Evolutionary conservation across 352 stramenopile genomes (phyloP), one percentile per base, ranked within the genome.

Genomic region (Phytopythium sindhum): DNA sequence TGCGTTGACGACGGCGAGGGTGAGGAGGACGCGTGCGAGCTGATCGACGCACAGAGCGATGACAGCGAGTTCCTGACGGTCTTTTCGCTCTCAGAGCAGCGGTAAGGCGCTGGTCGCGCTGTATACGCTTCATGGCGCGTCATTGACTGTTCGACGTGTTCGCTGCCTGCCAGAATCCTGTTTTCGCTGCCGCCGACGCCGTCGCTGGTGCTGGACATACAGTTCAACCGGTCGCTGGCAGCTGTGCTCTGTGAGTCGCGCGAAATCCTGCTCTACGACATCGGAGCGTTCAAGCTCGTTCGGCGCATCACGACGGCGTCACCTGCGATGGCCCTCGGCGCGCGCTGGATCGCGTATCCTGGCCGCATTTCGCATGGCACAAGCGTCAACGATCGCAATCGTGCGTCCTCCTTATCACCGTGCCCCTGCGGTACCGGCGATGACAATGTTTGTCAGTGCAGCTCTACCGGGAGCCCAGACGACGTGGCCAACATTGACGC

Each of bases 311-410:
- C 67, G 47, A 81, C 78, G 29, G 69, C 81, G 31, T 85, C 81
- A 41, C 71, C 78, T 19, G 81, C 81, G 4, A 89, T 93, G 78
- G 68, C 81, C 19, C 70, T 93, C 8, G 84, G 84, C 8, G 65
- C 73, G 24, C 80, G 84, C 19, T 93, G 84, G 84, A 69, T 93
- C 61, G 80, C 78, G 42, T 93, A 88, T 62, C 78, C 84, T 26
- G 81, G 81, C 21, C 74, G 76, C 50, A 63, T 78, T 11, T 39
- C 24, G 14, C 39, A 52, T 5, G 24, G 37, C 39, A 19, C 61
- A 0, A 8, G 5, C 9, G 41, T 31, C 28, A 26, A 23, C 15
- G 41, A 61, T 12, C 24, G 28, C 56, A 51, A 24, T 19, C 56
- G 26, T 14, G 14, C 41, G 17, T 44, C 37, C 4, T 52, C 19